phyloP scores from a whole-genome alignment of 129 eudicot species.

The Flaveria bidentis region DNA sequence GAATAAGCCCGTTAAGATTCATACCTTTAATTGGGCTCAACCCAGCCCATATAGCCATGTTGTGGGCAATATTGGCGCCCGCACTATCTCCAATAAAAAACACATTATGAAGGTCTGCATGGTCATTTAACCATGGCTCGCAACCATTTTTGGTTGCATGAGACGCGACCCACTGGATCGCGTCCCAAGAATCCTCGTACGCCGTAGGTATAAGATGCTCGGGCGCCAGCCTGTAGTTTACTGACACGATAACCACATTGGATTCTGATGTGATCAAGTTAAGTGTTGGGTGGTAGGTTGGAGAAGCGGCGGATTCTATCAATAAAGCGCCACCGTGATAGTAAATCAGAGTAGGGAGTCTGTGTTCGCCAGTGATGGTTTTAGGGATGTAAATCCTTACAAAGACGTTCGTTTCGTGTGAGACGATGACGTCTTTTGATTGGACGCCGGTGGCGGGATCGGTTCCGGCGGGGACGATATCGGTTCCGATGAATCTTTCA shows the following conservation, averaged over 20 bases:
- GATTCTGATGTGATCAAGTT: conserved; percentile 32
- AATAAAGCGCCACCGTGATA: conserved; percentile 51
- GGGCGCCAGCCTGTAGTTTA: conserved; percentile 49
- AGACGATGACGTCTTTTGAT: conserved; percentile 6
- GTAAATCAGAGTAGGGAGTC: conserved; percentile 22
- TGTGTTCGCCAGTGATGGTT: neutral
- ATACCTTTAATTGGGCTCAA: neutral
- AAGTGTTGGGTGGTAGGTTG: conserved; percentile 34
- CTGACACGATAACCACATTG: conserved; percentile 31
- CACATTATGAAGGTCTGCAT: too few species aligned
- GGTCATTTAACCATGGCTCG: too few species aligned
- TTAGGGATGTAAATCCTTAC: neutral
- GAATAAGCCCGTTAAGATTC: too few species aligned
- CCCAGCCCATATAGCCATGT: conserved; percentile 42
- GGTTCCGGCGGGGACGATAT: neutral
- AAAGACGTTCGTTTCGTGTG: neutral
- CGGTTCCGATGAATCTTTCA: neutral
- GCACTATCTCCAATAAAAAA: conserved; percentile 52
- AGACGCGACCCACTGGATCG: conserved; percentile 44
- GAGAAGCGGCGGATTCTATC: conserved; percentile 32
- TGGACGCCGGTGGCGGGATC: neutral
- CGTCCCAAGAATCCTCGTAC: conserved; percentile 49
- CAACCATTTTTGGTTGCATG: too few species aligned
- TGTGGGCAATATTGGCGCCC: conserved; percentile 46
- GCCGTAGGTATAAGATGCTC: conserved; percentile 39